Evolutionary conservation across 371 early-diverging fungal genomes (phyloP).

Genomic region (Apophysomyces variabilis): DNA sequence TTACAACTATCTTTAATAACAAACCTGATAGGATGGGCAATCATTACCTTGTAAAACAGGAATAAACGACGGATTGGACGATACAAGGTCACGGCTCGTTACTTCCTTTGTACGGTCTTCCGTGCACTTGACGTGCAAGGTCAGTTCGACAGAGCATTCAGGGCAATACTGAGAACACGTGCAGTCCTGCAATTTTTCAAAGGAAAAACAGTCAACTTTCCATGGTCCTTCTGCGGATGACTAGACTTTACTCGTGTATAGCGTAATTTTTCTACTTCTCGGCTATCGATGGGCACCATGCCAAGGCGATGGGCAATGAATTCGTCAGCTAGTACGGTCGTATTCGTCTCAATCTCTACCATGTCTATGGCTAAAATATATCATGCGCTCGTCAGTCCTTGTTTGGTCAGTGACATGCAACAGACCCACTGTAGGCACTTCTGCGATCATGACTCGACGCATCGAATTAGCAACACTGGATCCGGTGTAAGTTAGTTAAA

Average conservation of each 20-base stretch:
- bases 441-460: slow-evolving; percentile 95
- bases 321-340: slow-evolving; percentile 98
- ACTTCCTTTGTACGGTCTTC: slow-evolving; percentile 80
- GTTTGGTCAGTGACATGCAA: background rate
- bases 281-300: slow-evolving; percentile 92
- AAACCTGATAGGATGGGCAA: background rate
- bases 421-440: slow-evolving; percentile 95
- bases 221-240: background rate
- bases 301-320: slow-evolving; percentile 98
- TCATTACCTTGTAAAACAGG: slow-evolving; percentile 76
- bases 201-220: background rate
- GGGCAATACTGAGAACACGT: slow-evolving; percentile 88
- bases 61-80: slow-evolving; percentile 75
- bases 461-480: slow-evolving; percentile 94
- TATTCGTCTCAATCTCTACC: slow-evolving; percentile 95
- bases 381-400: background rate
- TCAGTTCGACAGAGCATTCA: slow-evolving; percentile 90
- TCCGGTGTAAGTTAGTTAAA: slow-evolving; percentile 8
- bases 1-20: background rate
- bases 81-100: slow-evolving; percentile 83
- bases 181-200: slow-evolving; percentile 72
- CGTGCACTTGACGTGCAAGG: slow-evolving; percentile 82
- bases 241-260: slow-evolving; percentile 72
- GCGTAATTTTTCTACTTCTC: slow-evolving; percentile 77
- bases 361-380: slow-evolving; percentile 89